phyloP scores from a whole-genome alignment of 1,284 basidiomycete genomes.

The Boletellus sp. region DNA sequence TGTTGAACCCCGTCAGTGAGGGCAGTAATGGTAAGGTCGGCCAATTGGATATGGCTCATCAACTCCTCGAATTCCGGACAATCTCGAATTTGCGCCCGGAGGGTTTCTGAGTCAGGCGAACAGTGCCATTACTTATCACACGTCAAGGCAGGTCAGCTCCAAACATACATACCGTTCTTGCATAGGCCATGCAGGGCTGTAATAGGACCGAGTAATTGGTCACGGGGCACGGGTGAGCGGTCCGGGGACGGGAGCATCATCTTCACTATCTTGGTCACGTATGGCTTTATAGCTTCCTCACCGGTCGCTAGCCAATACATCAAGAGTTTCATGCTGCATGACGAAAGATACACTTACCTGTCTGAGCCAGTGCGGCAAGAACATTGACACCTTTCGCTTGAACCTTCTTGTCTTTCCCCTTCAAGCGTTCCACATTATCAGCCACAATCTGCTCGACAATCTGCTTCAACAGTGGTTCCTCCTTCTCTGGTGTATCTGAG shows the following conservation, averaged over 20 bases:
- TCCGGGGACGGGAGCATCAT: background rate
- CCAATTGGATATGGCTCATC: background rate
- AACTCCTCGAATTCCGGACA: background rate
- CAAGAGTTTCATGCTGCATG: background rate
- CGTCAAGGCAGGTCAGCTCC: too few relatives aligned
- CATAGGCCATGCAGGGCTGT: slow-evolving; percentile 3
- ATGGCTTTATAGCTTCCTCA: background rate
- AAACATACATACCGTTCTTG: slow-evolving; percentile 6
- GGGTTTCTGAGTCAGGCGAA: background rate
- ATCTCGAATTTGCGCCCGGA: background rate
- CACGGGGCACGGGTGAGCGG: background rate
- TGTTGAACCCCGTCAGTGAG: too few relatives aligned
- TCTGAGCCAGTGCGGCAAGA: slow-evolving; percentile 5
- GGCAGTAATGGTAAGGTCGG: too few relatives aligned
- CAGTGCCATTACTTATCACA: too few relatives aligned
- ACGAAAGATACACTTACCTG: background rate
- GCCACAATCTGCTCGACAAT: background rate
- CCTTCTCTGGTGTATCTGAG: background rate
- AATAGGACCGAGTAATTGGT: background rate
- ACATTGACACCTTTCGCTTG: slow-evolving; percentile 4
- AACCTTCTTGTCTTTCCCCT: background rate
- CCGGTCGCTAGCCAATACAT: background rate
- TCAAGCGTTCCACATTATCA: background rate
- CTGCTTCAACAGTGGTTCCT: too few relatives aligned
- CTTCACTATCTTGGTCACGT: slow-evolving; percentile 1